phyloP scores from a whole-genome alignment of 257 asterid genomes.

The Oldenlandia corymbosa region DNA sequence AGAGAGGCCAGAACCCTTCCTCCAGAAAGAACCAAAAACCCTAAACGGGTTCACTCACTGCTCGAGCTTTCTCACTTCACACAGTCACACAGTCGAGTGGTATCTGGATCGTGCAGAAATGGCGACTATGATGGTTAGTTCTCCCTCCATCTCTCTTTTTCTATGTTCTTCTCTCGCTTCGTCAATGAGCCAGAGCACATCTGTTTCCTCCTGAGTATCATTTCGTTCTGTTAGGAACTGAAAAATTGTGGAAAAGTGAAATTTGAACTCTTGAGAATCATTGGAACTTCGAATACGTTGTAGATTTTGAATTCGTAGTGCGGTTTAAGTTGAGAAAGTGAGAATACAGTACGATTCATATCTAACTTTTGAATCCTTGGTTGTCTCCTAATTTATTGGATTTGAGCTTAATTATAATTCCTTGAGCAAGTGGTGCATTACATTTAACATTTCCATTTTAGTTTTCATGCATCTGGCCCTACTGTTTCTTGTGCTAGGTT shows the following conservation, averaged over 20 bases:
- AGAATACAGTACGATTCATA: not conserved
- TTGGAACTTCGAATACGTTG: not conserved
- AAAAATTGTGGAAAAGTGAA: not conserved
- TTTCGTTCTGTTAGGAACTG: not conserved
- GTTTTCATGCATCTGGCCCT: not conserved
- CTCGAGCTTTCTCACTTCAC: not conserved
- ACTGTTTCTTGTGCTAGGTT: not conserved
- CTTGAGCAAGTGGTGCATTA: not conserved
- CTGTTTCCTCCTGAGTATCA: not conserved
- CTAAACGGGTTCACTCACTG: slow-evolving; percentile 5
- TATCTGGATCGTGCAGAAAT: slow-evolving; percentile 7
- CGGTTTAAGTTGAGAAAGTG: not conserved
- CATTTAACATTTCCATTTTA: not conserved
- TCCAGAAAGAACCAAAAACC: slow-evolving; percentile 14
- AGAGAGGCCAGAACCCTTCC: not conserved
- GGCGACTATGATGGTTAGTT: slow-evolving; percentile 31
- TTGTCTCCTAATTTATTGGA: not conserved
- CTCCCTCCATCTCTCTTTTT: not conserved
- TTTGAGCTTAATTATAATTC: not conserved
- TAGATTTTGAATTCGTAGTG: not conserved
- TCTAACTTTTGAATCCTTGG: not conserved
- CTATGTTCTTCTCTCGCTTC: not conserved
- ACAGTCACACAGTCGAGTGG: not conserved
- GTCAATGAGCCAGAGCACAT: not conserved
- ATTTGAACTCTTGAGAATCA: not conserved